Evolutionary conservation across 208 protist species (phyloP), one percentile per base, ranked within the genome.

Genomic region (Entamoeba invadens): DNA sequence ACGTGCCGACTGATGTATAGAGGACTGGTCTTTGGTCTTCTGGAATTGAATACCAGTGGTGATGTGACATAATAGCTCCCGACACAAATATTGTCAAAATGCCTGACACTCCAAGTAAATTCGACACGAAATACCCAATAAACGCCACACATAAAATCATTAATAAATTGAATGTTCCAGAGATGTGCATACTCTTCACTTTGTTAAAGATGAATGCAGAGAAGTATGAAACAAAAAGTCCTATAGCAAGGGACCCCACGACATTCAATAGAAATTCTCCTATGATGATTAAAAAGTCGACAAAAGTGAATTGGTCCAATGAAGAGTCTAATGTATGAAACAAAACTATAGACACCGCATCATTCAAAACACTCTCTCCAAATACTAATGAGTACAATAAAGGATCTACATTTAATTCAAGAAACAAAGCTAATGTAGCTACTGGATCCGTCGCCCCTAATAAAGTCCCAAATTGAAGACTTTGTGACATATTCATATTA

Each of bases 401-500:
- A 25, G 10, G 93, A 46, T 94, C 57, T 21, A 93, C 92, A 46
- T 94, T 8, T 18, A 92, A 35, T 46, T 45, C n/a, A 8, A 68
- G 16, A 45, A 95, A 95, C 10, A 93, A 25, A 5, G 94, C 94
- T n/a, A 95, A 68, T 5, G 91, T 93, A 8, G 94, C 95, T 35
- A 95, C 95, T 14, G 95, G 95, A 72, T 95, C 95, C 35, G 95
- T 94, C 46, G 95, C 95, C n/a, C 45, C 91, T 35, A 95, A 93
- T 8, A 95, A 77, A 25, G 94, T 45, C 2, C 93, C 95, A 93
- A 95, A 95, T 25, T 31, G 14, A 18, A 91, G 46, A 38, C 87
- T 5, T 47, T 93, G 87, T 38, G 12, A 46, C 14, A 92, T 45
- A 25, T 8, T 38, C 4, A 94, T 12, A 31, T 92, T 46, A 35